Percentiles rank a stretch among this genome's conserved stretches.
Evolutionary conservation across 805 yeast species (phyloP).

Genomic region (Starmera dryadoides): DNA sequence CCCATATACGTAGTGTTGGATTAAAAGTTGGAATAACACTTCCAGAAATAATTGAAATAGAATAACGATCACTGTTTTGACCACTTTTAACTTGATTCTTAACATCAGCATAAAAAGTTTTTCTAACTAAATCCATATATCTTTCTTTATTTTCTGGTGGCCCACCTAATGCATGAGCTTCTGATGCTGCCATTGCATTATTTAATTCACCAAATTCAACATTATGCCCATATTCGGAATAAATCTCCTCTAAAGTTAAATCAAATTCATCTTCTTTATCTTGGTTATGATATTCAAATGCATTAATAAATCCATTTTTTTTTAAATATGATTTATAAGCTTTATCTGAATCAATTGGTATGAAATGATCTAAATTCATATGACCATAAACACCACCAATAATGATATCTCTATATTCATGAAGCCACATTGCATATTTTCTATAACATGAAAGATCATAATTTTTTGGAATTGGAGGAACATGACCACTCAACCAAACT

Average conservation of each 20-base stretch:
- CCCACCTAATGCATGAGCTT: constrained; percentile 45
- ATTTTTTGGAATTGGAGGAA: constrained; percentile 79
- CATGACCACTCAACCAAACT: constrained; percentile 86
- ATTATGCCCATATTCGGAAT: constrained; percentile 12
- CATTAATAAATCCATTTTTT: constrained; percentile 20
- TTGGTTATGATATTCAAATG: constrained; percentile 9
- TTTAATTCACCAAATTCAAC: constrained; percentile 12
- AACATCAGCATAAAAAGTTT: constrained; percentile 37
- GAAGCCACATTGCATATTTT: constrained; percentile 72
- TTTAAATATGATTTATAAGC: constrained; percentile 42
- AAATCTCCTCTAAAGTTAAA: constrained; percentile 17
- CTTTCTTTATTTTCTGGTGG: constrained; percentile 59
- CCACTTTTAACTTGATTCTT: constrained; percentile 25
- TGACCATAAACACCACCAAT: constrained; percentile 84
- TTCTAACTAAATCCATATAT: constrained; percentile 54
- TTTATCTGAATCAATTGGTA: constrained; percentile 64
- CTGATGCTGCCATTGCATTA: constrained; percentile 26
- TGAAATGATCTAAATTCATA: constrained; percentile 84
- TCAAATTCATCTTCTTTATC: constrained; percentile 20
- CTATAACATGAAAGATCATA: constrained; percentile 66
- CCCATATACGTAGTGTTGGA: constrained; percentile 82
- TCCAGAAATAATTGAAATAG: constrained; percentile 62
- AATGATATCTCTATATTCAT: constrained; percentile 78
- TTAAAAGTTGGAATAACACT: constrained; percentile 81
- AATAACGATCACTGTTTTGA: constrained; percentile 45